Base-by-base conservation (phyloP, 768 basidiomycete genomes). In the Dioszegia crocea region DNA sequence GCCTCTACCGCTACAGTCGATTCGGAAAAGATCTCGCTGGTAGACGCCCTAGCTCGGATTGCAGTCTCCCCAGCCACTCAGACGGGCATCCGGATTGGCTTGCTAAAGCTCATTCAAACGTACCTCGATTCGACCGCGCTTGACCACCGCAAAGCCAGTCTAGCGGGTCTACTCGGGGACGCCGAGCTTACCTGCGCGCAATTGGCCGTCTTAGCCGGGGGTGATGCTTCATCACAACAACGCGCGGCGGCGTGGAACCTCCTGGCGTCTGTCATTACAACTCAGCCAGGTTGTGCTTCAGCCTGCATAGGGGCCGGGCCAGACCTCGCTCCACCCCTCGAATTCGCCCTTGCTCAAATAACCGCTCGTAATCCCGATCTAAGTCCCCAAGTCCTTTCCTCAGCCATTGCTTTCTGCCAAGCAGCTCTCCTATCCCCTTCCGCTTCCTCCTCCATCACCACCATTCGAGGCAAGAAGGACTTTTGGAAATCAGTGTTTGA, bases 241-340 rank as follows among this genome's bases (percentile, higher is more conserved):
- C 44, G 58, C 9, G 59, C 72, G 9, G 83, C 87, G 0, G 84
- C 89, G 4, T 97, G 93, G 92, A 83, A 82, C 61, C 87, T 94
- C 63, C 85, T 94, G 38, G 79, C 88, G 0, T 80, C 89, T 17
- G 86, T 88, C 1, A 84, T 93, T 14, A 86, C 89, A 66, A 87
- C 86, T 61, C 91, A 92, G 71, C 91, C 93, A 0, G 90, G 92
- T 0, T 80, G 94, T 4, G 66, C 70, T 85, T 88, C 1, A 81
- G 84, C 54, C 79, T 96, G 26, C 85, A 71, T 65, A 31, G 69
- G 57, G 14, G 61, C 66, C 23, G 80, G 78, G 10, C 80, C 79
- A 60, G 27, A n/a, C 8, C 78, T 71, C 8, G 33, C 50, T 4
- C 63, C 84, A 59, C 88, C 88, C 0, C 74, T 92, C 10, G 82